These are phyloP conservation scores for Neurospora sp. DNA, from an alignment of 495 filamentous ascomycete genomes.

Conservation along the genomic window DNA sequence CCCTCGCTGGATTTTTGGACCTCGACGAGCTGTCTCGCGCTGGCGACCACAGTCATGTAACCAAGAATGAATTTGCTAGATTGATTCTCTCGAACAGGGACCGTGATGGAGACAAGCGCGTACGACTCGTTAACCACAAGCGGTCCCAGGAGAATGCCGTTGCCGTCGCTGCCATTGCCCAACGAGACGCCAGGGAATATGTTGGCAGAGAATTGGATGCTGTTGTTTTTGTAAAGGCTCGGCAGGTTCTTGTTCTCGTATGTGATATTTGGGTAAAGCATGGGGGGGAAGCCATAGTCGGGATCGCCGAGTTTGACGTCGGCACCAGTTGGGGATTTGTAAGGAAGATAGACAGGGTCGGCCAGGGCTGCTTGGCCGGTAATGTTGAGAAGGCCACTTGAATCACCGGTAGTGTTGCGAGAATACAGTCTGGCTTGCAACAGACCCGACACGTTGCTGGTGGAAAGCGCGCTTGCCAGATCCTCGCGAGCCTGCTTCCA, in stretches of 20 bases:
- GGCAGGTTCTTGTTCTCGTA: constrained; percentile 35
- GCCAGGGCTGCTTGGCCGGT: constrained; percentile 34
- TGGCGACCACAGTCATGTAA: constrained; percentile 64
- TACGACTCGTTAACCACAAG: constrained; percentile 54
- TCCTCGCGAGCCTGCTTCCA: constrained; percentile 49
- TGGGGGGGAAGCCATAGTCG: constrained; percentile 51
- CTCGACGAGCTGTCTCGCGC: constrained; percentile 45
- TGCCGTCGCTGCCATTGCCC: constrained; percentile 31
- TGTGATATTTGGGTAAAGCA: constrained; percentile 66
- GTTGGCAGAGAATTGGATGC: constrained; percentile 23
- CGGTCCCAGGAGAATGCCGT: constrained; percentile 57
- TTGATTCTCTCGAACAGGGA: constrained; percentile 59
- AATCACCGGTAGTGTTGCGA: constrained; percentile 45
- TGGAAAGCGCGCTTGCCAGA: constrained; percentile 48
- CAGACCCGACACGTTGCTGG: constrained; percentile 41
- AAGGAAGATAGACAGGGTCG: constrained; percentile 44
- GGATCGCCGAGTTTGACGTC: constrained; percentile 47
- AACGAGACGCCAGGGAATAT: constrained; percentile 43
- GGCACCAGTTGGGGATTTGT: constrained; percentile 44
- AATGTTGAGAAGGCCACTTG: constrained; percentile 46
- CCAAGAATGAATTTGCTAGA: constrained; percentile 52
- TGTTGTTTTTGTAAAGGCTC: constrained; percentile 23
- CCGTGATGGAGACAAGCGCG: constrained; percentile 69
- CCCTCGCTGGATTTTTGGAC: constrained; percentile 55
- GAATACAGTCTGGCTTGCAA: constrained; percentile 60